These are phyloP conservation scores for Huntiella decipiens DNA, from an alignment of 2,329 filamentous ascomycete genomes.

Conservation along the genomic window DNA sequence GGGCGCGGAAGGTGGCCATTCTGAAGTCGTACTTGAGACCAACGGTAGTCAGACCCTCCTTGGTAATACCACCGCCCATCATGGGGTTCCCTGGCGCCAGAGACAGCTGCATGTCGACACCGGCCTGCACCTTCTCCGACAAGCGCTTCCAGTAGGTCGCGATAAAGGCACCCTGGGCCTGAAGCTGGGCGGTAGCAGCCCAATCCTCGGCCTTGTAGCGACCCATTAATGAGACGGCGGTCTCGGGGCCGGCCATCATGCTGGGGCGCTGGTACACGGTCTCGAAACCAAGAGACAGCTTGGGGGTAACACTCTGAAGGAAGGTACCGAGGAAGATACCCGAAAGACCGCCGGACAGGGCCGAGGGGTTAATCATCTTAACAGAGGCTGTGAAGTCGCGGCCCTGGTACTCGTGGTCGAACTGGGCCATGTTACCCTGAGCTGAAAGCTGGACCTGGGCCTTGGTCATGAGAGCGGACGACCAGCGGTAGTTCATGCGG, in stretches of 20 bases:
- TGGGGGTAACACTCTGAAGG: constrained; percentile 78
- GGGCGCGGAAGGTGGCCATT: constrained; percentile 84
- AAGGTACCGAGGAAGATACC: constrained; percentile 94
- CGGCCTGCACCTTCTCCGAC: constrained; percentile 89
- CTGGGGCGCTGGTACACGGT: constrained; percentile 82
- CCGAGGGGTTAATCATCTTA: constrained; percentile 90
- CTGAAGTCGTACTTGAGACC: constrained; percentile 98
- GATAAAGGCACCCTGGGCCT: constrained; percentile 72
- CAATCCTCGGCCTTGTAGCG: constrained; percentile 85
- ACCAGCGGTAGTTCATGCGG: constrained; percentile 88
- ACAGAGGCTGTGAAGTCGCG: constrained; percentile 81
- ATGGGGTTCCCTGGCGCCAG: constrained; percentile 47
- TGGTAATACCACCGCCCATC: constrained; percentile 59
- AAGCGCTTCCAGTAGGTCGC: constrained; percentile 86
- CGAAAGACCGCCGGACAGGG: constrained; percentile 77
- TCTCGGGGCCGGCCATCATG: constrained; percentile 73
- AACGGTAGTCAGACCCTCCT: constrained; percentile 78
- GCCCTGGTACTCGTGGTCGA: constrained; percentile 92
- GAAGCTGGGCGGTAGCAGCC: constrained; percentile 78
- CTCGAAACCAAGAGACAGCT: constrained; percentile 74
- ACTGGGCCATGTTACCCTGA: constrained; percentile 27
- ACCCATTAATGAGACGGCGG: constrained; percentile 72
- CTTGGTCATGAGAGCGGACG: constrained; percentile 63
- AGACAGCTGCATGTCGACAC: constrained; percentile 82
- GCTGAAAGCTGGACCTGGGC: constrained; percentile 74